phyloP scores from a whole-genome alignment of 75 land plant species.

The Pinus tabuliformis region DNA sequence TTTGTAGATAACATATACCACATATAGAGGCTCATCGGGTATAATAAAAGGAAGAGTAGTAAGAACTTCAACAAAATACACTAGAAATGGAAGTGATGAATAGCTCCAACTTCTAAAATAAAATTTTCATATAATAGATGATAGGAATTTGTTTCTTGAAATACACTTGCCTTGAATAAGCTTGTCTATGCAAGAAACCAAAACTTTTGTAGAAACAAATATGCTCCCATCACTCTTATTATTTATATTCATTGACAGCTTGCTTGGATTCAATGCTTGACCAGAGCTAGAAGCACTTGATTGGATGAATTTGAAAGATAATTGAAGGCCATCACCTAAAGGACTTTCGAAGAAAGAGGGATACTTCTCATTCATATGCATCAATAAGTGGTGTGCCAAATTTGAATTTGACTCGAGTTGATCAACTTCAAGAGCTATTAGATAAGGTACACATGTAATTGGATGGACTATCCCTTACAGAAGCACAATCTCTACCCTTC shows the following conservation, averaged over 20 bases:
- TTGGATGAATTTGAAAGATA: conserved; percentile 78
- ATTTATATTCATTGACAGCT: conserved; percentile 14
- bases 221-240: conserved; percentile 38
- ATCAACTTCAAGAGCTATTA: conserved; percentile 82
- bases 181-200: conserved; percentile 88
- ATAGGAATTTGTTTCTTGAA: conserved; percentile 91
- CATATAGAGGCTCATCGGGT: conserved; percentile 95
- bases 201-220: conserved; percentile 63
- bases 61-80: conserved; percentile 93
- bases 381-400: conserved; percentile 89
- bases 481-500: conserved; percentile 95
- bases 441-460: conserved; percentile 94
- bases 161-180: conserved; percentile 79
- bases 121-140: conserved; percentile 88
- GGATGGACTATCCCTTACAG: conserved; percentile 99
- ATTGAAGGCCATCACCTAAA: conserved; percentile 91
- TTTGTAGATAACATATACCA: conserved; percentile 72
- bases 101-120: conserved; percentile 55
- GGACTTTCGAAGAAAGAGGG: conserved; percentile 96
- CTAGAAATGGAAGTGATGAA: conserved; percentile 61
- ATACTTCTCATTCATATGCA: conserved; percentile 97
- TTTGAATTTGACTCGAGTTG: conserved; percentile 81
- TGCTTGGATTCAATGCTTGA: too few species aligned
- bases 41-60: conserved; percentile 75
- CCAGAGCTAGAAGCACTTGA: conserved; percentile 28